phyloP scores from a whole-genome alignment of 2,329 filamentous ascomycete genomes.

The Blastomyces parvus region DNA sequence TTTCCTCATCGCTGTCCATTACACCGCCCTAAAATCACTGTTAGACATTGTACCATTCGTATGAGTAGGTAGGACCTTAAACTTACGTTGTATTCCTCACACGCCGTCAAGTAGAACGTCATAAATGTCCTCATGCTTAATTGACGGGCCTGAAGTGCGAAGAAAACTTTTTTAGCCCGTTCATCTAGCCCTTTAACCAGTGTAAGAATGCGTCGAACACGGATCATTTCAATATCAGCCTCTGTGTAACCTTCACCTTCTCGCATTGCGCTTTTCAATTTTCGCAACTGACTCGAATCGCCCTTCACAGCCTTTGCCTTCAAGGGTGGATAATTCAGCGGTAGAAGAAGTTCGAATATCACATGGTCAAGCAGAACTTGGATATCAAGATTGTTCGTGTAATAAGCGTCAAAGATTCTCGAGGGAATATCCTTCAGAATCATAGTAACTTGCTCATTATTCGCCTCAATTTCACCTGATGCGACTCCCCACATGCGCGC shows the following conservation, averaged over 20 bases:
- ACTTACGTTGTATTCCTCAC: constrained; percentile 67
- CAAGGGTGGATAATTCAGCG: constrained; percentile 71
- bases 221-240: constrained; percentile 50
- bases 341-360: constrained; percentile 79
- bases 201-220: constrained; percentile 74
- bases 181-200: constrained; percentile 69
- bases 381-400: constrained; percentile 79
- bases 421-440: constrained; percentile 76
- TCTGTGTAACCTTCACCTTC: constrained; percentile 30
- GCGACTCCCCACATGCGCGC: constrained; percentile 91
- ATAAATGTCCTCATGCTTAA: constrained; percentile 63
- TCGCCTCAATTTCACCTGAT: constrained; percentile 72
- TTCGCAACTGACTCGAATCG: constrained; percentile 49
- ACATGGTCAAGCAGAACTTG: constrained; percentile 77
- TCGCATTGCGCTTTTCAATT: constrained; percentile 31
- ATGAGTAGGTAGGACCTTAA: background rate
- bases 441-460: constrained; percentile 63
- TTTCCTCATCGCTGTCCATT: constrained; percentile 56
- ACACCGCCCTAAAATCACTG: constrained; percentile 54
- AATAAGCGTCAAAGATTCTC: constrained; percentile 76
- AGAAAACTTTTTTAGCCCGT: constrained; percentile 76
- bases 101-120: constrained; percentile 67
- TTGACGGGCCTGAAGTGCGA: constrained; percentile 72
- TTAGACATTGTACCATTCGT: background rate
- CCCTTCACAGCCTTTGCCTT: constrained; percentile 43